phyloP scores from a whole-genome alignment of 1,139 yeast species.

The Pichia sp. region DNA sequence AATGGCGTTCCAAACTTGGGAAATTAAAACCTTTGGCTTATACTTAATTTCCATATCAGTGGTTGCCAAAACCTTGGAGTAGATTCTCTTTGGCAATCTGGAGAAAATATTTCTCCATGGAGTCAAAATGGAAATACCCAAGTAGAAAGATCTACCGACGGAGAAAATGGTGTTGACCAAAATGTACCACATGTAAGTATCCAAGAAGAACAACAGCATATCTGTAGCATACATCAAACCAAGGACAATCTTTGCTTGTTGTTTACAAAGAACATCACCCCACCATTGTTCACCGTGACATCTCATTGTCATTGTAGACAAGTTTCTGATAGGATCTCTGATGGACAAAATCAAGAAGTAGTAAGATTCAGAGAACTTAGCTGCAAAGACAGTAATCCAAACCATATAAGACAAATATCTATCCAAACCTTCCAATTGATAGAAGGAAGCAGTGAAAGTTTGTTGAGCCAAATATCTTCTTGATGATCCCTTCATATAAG shows the following conservation, averaged over 20 bases:
- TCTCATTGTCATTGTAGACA: constrained; percentile 59
- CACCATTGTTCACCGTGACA: constrained; percentile 92
- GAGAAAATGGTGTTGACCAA: constrained; percentile 91
- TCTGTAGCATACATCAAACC: constrained; percentile 92
- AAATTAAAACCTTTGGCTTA: constrained; percentile 95
- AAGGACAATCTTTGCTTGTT: constrained; percentile 80
- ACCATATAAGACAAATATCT: constrained; percentile 95
- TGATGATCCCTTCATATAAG: constrained; percentile 82
- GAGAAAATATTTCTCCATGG: constrained; percentile 99
- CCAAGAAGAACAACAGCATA: constrained; percentile 91
- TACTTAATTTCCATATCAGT: constrained; percentile 99
- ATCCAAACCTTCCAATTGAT: constrained; percentile 75
- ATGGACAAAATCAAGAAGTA: constrained; percentile 84
- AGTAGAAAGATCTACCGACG: constrained; percentile 93
- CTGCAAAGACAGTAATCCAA: constrained; percentile 84
- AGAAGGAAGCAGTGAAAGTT: constrained; percentile 90
- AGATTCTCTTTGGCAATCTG: constrained; percentile 96
- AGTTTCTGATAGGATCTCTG: constrained; percentile 86
- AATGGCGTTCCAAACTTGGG: constrained; percentile 98
- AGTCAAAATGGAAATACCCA: constrained; percentile 96
- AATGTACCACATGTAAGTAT: constrained; percentile 98
- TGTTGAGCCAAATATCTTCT: constrained; percentile 91
- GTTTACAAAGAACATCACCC: constrained; percentile 64
- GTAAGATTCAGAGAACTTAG: constrained; percentile 86
- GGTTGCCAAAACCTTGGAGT: constrained; percentile 94